Base-by-base conservation (phyloP, 106 monocot genomes). In the Xerophyta viscosa region DNA sequence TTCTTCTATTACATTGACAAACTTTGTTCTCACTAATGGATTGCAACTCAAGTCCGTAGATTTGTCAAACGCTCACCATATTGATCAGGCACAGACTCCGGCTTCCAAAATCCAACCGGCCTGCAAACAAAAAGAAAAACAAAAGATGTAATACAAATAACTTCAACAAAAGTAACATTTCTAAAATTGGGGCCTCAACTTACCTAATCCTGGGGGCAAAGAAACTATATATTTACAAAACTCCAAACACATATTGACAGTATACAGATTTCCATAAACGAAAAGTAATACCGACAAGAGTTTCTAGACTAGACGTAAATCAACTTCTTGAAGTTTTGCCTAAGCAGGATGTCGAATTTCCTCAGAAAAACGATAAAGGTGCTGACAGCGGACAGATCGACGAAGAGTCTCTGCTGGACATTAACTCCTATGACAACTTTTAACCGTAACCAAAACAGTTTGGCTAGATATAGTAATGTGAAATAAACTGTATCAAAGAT, bases 341-440 rank as follows among this genome's bases (percentile, higher is more conserved):
- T 72, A 41, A n/a, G 49, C 61, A 28, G 74, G 63, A 13, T 51
- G 51, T 41, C 73, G 24, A 48, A 68, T 36, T 28, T 75, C 74
- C 19, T 68, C 50, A 46, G 24, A 63, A 62, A 45, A 75, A 75
- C 7, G 74, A 74, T 21, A 66, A 62, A 14, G 54, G 25, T 29
- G 66, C 31, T 4, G 66, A 48, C 29, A 52, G 60, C 37, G 53
- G 52, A 29, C 46, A 46, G 46, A 48, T 17, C 1, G 49, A 49
- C 3, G 50, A 52, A 11, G 74, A 41, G 18, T 58, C 14, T 14
- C 46, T 56, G 29, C 74, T 48, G 44, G 62, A 56, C 62, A 75
- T 60, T 18, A 63, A 15, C 31, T 68, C 57, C 10, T 56, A 75
- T 57, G 67, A 67, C 74, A 68, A 68, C 44, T 33, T 68, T 39